Evolutionary conservation across 768 basidiomycete species (phyloP).

Genomic region (Amylocystis lapponica): DNA sequence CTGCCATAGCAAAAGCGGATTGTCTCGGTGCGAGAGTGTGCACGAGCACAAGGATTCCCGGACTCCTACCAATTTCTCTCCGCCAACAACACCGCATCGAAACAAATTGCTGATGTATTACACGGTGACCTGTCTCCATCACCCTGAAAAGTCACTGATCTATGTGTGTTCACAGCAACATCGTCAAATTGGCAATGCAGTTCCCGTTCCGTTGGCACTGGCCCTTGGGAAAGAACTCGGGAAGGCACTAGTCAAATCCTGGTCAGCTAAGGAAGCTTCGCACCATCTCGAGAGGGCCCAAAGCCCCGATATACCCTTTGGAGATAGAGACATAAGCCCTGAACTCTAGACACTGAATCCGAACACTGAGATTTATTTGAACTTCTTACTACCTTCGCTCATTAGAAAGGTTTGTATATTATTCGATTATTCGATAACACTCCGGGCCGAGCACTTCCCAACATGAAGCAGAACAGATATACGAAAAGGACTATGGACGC

Average conservation of each 20-base stretch:
- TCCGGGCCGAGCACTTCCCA: no score
- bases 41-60: constrained; percentile 75
- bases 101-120: constrained; percentile 44
- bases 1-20: constrained; percentile 61
- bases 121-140: background rate
- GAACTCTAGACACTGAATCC: no score
- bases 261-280: constrained; percentile 37
- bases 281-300: background rate
- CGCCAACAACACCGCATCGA: constrained; percentile 27
- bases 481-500: no score
- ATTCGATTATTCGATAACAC: no score
- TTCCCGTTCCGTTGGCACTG: constrained; percentile 62
- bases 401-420: no score
- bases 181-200: constrained; percentile 76
- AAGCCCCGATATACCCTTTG: constrained; percentile 15
- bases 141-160: constrained; percentile 4
- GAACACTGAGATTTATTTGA: no score
- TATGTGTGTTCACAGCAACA: constrained; percentile 45
- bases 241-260: constrained; percentile 39
- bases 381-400: no score
- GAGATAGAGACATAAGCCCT: no score
- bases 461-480: no score
- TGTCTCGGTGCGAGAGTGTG: constrained; percentile 59
- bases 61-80: constrained; percentile 63
- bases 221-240: constrained; percentile 49